Conservation (phyloP, 495 filamentous ascomycete species). For the Neurospora pannonica region DNA sequence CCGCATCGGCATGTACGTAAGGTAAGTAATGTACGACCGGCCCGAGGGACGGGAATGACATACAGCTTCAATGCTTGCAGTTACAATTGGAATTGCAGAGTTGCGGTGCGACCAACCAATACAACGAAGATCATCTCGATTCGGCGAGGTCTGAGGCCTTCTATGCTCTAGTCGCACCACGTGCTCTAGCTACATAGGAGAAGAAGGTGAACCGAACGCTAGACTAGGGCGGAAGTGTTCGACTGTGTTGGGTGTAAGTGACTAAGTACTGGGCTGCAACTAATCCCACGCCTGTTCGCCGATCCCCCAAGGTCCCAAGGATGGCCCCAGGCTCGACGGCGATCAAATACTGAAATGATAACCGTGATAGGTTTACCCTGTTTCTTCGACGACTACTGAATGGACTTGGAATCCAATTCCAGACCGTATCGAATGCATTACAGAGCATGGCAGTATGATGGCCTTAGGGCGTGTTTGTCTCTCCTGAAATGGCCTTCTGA, state of each 20-base stretch:
- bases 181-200: not conserved
- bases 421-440: not conserved
- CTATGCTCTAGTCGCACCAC: not conserved
- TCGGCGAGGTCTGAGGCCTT: not conserved
- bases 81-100: not conserved
- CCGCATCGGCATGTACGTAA: not conserved
- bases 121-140: not conserved
- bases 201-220: not conserved
- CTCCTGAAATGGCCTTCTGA: too few relatives aligned
- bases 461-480: not conserved
- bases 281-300: not conserved
- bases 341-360: not conserved
- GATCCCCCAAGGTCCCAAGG: not conserved
- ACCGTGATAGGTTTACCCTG: not conserved
- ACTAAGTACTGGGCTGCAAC: not conserved
- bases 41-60: not conserved
- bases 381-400: not conserved
- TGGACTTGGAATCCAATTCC: not conserved
- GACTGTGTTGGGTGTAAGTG: not conserved
- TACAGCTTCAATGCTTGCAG: not conserved
- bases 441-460: not conserved
- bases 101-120: not conserved
- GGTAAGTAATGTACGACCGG: not conserved
- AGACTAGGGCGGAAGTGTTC: not conserved
- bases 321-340: not conserved